phyloP scores from a whole-genome alignment of 2,329 filamentous ascomycete species.

The Trichoderma aggressivum region DNA sequence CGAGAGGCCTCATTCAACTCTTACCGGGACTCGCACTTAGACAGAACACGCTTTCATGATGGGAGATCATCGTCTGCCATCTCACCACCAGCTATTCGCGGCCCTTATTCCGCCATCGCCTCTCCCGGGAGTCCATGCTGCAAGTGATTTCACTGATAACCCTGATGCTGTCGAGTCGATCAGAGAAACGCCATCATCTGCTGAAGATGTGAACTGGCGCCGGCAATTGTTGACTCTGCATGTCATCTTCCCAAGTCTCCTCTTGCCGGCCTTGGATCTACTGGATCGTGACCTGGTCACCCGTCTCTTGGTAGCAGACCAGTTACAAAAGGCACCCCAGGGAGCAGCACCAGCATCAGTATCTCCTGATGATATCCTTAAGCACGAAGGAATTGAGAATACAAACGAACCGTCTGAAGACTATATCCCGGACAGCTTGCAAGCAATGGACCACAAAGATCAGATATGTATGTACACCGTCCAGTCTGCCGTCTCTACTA shows the following conservation, averaged over 20 bases:
- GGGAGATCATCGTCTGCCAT: constrained; percentile 27
- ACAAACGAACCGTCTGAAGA: not conserved
- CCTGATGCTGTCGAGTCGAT: not conserved
- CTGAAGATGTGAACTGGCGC: constrained; percentile 32
- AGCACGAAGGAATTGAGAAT: not conserved
- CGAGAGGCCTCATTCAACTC: not conserved
- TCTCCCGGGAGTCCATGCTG: too few relatives aligned
- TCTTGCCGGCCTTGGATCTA: constrained; percentile 83
- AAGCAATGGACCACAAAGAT: not conserved
- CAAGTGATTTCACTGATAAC: not conserved
- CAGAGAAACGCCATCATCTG: not conserved
- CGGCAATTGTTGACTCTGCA: constrained; percentile 75
- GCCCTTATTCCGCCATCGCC: constrained; percentile 45
- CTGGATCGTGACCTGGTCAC: constrained; percentile 74
- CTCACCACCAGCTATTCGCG: constrained; percentile 45
- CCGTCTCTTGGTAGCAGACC: constrained; percentile 36
- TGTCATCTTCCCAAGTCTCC: constrained; percentile 74
- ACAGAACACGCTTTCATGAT: not conserved
- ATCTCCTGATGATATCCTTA: not conserved
- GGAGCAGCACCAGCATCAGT: not conserved
- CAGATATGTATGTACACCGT: constrained; percentile 55
- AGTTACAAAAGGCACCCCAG: not conserved
- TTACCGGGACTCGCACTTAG: not conserved
- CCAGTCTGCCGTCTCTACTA: constrained; percentile 50
- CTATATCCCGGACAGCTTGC: too few relatives aligned